Evolutionary conservation across 106 monocot species (phyloP).

Genomic region (Chionographis japonica): DNA sequence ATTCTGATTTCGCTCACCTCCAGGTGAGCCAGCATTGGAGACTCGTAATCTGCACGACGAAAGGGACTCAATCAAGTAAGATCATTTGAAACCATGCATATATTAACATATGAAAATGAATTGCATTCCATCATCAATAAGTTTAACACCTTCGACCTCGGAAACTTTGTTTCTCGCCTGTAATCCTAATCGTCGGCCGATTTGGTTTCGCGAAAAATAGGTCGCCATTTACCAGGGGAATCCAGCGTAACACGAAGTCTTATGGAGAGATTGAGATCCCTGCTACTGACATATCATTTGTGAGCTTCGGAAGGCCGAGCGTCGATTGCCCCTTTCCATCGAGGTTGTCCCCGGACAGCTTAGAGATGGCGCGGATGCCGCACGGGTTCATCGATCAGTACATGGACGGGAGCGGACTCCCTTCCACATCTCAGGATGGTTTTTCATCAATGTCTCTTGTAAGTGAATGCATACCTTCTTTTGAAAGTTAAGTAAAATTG

Average conservation of each 20-base stretch:
- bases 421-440: conserved; percentile 13
- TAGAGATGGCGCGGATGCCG: conserved; percentile 15
- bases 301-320: conserved; percentile 66
- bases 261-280: conserved; percentile 16
- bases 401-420: conserved; percentile 12
- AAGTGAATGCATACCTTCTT: neutral
- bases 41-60: too few relatives aligned
- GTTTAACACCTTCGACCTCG: too few relatives aligned
- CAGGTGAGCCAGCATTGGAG: too few relatives aligned
- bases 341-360: conserved; percentile 34
- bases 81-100: too few relatives aligned
- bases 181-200: neutral
- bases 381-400: conserved; percentile 14
- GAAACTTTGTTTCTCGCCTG: neutral
- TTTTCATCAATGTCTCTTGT: conserved; percentile 33
- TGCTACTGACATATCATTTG: conserved; percentile 58
- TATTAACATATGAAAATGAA: too few relatives aligned
- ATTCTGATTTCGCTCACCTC: too few relatives aligned
- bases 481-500: too few relatives aligned
- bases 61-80: too few relatives aligned
- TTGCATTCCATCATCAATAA: too few relatives aligned
- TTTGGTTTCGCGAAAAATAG: conserved; percentile 12
- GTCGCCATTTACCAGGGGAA: conserved; percentile 50
- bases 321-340: conserved; percentile 26
- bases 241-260: conserved; percentile 9